Evolutionary conservation across 768 basidiomycete species (phyloP).

Genomic region (Albatrellus ellisii): DNA sequence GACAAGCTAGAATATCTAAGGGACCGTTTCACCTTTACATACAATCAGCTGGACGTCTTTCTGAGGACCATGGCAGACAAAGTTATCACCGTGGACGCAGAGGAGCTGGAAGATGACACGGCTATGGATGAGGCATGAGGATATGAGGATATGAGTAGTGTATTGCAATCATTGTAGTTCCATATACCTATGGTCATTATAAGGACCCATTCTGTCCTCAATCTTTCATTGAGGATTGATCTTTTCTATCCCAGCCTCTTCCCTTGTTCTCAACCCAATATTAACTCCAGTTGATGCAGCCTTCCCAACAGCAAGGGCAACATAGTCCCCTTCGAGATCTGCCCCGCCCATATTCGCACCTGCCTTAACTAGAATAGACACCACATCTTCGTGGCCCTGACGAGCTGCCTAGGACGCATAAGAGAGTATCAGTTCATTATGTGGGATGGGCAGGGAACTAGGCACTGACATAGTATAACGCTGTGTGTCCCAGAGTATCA

Average conservation of each 20-base stretch:
- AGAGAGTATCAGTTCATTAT: neutral
- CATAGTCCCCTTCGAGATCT: constrained; percentile 44
- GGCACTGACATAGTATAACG: constrained; percentile 61
- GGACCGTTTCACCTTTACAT: constrained; percentile 53
- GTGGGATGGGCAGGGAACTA: neutral
- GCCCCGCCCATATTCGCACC: constrained; percentile 64
- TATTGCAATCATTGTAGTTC: neutral
- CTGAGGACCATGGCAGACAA: constrained; percentile 44
- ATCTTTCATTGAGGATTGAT: neutral
- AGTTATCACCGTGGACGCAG: constrained; percentile 25
- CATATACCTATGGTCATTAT: too few relatives aligned
- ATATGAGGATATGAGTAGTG: neutral
- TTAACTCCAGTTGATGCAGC: constrained; percentile 29
- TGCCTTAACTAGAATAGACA: constrained; percentile 51
- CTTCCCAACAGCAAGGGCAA: constrained; percentile 29
- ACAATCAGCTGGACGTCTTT: constrained; percentile 55
- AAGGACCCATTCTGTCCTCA: neutral
- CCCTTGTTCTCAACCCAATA: constrained; percentile 37
- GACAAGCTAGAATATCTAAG: constrained; percentile 47
- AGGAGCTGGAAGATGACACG: constrained; percentile 17
- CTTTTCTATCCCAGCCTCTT: constrained; percentile 31
- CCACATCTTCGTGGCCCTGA: constrained; percentile 47
- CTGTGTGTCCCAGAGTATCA: constrained; percentile 70
- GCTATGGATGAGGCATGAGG: constrained; percentile 17
- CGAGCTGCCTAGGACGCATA: constrained; percentile 47